phyloP scores from a whole-genome alignment of 2,329 filamentous ascomycete species.

The Fusarium sp. region DNA sequence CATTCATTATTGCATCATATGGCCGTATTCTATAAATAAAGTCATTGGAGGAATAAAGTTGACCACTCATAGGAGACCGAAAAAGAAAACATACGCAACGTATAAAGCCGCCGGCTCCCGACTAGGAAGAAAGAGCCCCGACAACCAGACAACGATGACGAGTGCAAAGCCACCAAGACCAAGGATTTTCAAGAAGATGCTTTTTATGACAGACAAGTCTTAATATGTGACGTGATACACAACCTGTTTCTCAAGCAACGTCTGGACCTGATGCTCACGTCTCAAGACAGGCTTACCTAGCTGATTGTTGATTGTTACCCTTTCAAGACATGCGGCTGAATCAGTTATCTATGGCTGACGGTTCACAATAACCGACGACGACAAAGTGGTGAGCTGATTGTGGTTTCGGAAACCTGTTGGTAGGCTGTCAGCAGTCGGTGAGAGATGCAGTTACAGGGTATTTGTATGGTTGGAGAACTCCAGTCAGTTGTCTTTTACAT shows the following conservation, averaged over 20 bases:
- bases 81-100: conserved; percentile 9
- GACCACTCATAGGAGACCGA: not conserved
- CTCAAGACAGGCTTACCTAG: conserved; percentile 10
- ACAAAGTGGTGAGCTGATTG: conserved; percentile 38
- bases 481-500: conserved; percentile 10
- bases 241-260: conserved; percentile 39
- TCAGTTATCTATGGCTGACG: conserved; percentile 7
- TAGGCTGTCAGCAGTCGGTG: conserved; percentile 34
- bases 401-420: conserved; percentile 35
- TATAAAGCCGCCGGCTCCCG: conserved; percentile 9
- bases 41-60: conserved; percentile 2
- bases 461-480: conserved; percentile 10
- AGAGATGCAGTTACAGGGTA: conserved; percentile 29
- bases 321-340: conserved; percentile 14
- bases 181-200: not conserved
- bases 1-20: not conserved
- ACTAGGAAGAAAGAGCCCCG: conserved; percentile 17
- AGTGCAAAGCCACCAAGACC: conserved; percentile 25
- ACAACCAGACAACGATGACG: conserved; percentile 35
- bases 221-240: conserved; percentile 34
- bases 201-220: not conserved
- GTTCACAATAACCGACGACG: conserved; percentile 8
- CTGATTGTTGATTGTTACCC: not conserved
- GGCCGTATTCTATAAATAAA: not conserved
- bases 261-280: not conserved